Conservation (phyloP, 805 yeast genomes). For the Barnettozyma sucrosica region DNA sequence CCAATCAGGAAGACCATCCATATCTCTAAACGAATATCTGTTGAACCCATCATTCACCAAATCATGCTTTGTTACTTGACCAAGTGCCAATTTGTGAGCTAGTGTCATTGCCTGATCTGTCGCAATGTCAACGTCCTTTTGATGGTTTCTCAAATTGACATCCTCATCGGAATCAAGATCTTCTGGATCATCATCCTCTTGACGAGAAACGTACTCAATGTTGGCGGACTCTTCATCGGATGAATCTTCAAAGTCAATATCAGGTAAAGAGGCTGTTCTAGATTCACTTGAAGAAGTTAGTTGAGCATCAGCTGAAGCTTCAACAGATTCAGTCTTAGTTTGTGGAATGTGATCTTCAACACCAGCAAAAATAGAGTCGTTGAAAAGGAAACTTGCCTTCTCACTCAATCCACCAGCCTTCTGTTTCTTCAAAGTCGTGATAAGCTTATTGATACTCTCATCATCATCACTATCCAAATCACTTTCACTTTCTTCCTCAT, state of each 20-base stretch:
- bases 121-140: conserved; percentile 70
- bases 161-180: conserved; percentile 47
- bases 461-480: conserved; percentile 60
- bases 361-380: conserved; percentile 48
- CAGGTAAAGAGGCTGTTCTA: neutral
- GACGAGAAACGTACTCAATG: conserved; percentile 44
- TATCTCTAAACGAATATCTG: conserved; percentile 86
- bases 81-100: conserved; percentile 92
- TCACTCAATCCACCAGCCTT: conserved; percentile 32
- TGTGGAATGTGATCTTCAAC: conserved; percentile 33
- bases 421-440: conserved; percentile 49
- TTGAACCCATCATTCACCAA: conserved; percentile 90
- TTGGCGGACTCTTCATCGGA: conserved; percentile 20
- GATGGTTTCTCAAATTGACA: conserved; percentile 41
- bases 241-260: conserved; percentile 15
- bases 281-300: conserved; percentile 19
- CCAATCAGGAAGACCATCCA: conserved; percentile 94
- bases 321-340: conserved; percentile 2
- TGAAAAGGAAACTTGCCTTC: conserved; percentile 42
- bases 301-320: conserved; percentile 11
- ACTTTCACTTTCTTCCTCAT: conserved; percentile 35
- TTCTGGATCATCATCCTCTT: conserved; percentile 32
- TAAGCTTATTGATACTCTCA: conserved; percentile 56
- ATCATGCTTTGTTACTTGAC: conserved; percentile 79
- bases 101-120: conserved; percentile 97